phyloP scores from a whole-genome alignment of 108 stramenopile species.

The Cyclotella kingstonii region DNA sequence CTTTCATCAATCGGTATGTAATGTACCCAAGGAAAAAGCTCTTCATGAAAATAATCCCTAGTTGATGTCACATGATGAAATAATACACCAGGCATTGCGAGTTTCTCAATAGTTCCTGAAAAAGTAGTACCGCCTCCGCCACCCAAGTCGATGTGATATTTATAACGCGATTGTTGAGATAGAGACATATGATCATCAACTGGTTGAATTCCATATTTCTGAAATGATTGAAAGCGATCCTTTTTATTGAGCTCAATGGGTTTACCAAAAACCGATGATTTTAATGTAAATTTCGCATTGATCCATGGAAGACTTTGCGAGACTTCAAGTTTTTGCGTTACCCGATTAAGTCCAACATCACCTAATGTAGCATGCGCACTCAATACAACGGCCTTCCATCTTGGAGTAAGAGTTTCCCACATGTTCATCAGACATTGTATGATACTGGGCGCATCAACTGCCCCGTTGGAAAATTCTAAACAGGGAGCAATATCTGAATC shows the following conservation, averaged over 20 bases:
- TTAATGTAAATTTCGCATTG: constrained; percentile 24
- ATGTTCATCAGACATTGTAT: constrained; percentile 1
- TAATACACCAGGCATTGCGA: constrained; percentile 35
- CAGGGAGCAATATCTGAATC: constrained; percentile 2
- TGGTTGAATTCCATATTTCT: constrained; percentile 7
- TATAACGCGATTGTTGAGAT: background rate
- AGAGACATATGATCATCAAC: constrained; percentile 1
- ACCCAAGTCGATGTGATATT: constrained; percentile 32
- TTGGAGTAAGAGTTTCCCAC: constrained; percentile 31
- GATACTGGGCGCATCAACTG: constrained; percentile 3
- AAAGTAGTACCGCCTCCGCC: constrained; percentile 31
- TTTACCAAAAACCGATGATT: background rate
- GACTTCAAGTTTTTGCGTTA: background rate
- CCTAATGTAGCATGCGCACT: constrained; percentile 9
- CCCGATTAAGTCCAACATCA: background rate
- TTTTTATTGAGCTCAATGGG: background rate
- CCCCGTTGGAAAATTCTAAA: background rate
- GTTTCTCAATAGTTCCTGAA: constrained; percentile 23
- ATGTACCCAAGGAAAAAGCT: constrained; percentile 22
- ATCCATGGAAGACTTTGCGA: constrained; percentile 11
- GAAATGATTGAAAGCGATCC: constrained; percentile 2
- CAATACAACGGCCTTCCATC: constrained; percentile 20
- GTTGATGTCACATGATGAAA: constrained; percentile 27
- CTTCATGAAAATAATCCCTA: constrained; percentile 25
- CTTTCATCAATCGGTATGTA: constrained; percentile 17